Base-by-base conservation (phyloP, 352 stramenopile species). In the Elongisporangium prolatum region DNA sequence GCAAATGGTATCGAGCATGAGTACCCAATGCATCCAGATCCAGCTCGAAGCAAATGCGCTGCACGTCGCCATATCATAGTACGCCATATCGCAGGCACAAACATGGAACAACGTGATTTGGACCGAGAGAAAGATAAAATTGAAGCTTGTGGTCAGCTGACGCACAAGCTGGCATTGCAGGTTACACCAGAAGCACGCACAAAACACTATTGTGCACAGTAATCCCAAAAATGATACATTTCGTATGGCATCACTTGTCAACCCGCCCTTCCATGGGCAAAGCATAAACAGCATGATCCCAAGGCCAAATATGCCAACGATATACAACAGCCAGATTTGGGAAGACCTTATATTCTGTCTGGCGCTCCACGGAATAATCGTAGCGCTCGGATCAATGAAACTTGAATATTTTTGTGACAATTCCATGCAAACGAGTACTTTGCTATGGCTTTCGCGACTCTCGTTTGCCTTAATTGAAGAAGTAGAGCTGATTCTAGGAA, bases 71-170 rank as follows among this genome's bases (percentile, higher is more conserved):
- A 5, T 14, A 5, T 40, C 28, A 47, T 56, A 63, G 25, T 60
- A 48, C 6, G 65, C 38, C 44, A 65, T 64, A 25, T 69, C 63
- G 17, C 44, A 40, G 1, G 63, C 10, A 17, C 63, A 66, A 0
- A 63, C 7, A 38, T 64, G 64, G 3, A 57, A 60, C 9, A 57
- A 48, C 2, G 59, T 54, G 49, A 71, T 48, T 34, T 71, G 64
- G 25, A 63, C 25, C 3, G 56, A 67, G 16, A 71, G 14, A 48
- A 67, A 71, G 2, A 64, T 14, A 17, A 64, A 67, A 57, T 71
- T 62, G 37, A 71, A 71, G 13, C 59, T 61, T 6, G 14, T 13
- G 18, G 21, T 22, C 20, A 62, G 1, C 6, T 44, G 17, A 8
- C 20, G 14, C 0, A 69, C 48, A 1, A 69, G 34, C 6, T 48